Evolutionary conservation across 1,284 basidiomycete genomes (phyloP), one percentile per base, ranked within the genome.

Genomic region (Ceratobasidium sp.): DNA sequence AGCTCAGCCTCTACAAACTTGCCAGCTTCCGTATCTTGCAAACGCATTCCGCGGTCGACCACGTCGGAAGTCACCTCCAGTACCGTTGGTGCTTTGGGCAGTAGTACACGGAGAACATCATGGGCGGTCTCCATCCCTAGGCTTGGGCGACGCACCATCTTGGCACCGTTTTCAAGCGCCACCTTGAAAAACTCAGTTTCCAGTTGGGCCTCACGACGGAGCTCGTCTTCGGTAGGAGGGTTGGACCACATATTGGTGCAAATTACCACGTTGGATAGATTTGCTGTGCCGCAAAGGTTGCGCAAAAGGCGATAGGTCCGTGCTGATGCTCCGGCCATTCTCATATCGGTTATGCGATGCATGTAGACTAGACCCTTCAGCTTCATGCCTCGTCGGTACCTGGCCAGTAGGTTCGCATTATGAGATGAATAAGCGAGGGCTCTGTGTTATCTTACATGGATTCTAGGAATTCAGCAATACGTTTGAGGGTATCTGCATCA

Each of bases 231-330:
- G 5, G 34, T 53, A 12, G 65, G 72, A 5, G 69, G 52, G 30
- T 48, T 43, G 14, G 70, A 73, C 78, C 78, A 79, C 77, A 78
- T 78, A 36, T 72, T 78, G 18, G 78, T 79, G 23, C 75, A 76
- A 52, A 79, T 72, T 8, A 76, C 46, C 28, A 78, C 77, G 60
- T 78, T 79, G 21, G 60, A 12, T n/a, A 75, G 59, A 32, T 28
- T 71, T 9, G 58, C 50, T n/a, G 58, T 23, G 12, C 74, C 74
- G 46, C 74, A 75, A 6, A 75, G 52, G 28, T 45, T 71, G 50
- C 50, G 59, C 50, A 75, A 65, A 3, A 73, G 46, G 1, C 69
- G 57, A 16, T 67, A 52, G 16, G 73, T 75, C 39, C 52, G 55
- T 10, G 59, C 65, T 5, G 69, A 50, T 16, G 65, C 43, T n/a